Conservation (phyloP, 1,284 basidiomycete species). For the Tilletia horrida region DNA sequence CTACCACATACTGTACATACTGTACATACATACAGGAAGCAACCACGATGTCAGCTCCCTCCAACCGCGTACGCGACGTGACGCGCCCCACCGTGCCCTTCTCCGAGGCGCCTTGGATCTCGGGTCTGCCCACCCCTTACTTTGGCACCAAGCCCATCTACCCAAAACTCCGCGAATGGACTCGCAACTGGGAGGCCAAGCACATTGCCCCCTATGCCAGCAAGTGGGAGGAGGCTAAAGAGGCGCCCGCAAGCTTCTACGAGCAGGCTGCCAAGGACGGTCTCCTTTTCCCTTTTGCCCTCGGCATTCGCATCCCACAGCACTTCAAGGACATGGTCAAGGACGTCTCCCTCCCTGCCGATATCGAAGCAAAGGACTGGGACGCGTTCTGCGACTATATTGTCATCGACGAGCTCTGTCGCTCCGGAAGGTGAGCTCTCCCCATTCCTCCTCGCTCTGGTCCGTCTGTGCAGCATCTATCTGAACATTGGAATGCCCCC, state of each 20-base stretch:
- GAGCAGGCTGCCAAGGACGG: conserved; percentile 40
- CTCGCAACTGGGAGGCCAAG: conserved; percentile 31
- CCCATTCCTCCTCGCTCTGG: neutral
- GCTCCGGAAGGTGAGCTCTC: conserved; percentile 18
- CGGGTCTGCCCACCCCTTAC: conserved; percentile 36
- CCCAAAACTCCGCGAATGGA: conserved; percentile 34
- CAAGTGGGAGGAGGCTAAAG: conserved; percentile 34
- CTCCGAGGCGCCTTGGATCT: conserved; percentile 38
- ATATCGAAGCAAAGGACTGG: conserved; percentile 38
- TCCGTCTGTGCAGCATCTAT: neutral
- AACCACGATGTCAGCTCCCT: neutral
- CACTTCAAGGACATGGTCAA: conserved; percentile 37
- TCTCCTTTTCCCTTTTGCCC: conserved; percentile 39
- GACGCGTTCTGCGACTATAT: conserved; percentile 48
- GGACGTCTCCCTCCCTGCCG: conserved; percentile 33
- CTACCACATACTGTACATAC: no score
- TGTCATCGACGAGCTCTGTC: conserved; percentile 42
- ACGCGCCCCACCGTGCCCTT: conserved; percentile 25
- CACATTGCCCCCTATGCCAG: conserved; percentile 30
- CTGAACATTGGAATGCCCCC: neutral
- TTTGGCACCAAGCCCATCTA: conserved; percentile 32
- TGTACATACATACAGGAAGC: neutral
- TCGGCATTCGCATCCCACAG: conserved; percentile 22
- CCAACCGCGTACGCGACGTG: conserved; percentile 7
- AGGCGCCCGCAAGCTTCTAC: conserved; percentile 32